A percentile compares a stretch with the other conserved stretches of the same genome.
phyloP scores from a whole-genome alignment of 2,329 filamentous ascomycete species.

The Xylariaceae sp. region DNA sequence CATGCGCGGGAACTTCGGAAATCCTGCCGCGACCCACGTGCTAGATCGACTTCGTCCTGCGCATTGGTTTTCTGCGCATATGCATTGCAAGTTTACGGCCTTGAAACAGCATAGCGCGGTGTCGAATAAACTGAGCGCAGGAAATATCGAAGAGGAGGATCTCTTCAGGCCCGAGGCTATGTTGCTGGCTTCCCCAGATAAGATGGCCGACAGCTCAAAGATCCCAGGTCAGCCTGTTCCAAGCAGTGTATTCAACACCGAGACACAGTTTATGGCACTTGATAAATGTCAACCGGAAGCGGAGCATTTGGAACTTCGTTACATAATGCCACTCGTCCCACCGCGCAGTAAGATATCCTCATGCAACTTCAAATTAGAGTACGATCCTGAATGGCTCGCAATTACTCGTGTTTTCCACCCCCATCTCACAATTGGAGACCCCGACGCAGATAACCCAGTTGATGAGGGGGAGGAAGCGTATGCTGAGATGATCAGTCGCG shows the following conservation, averaged over 20 bases:
- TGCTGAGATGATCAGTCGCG: constrained; percentile 60
- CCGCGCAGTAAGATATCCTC: constrained; percentile 15
- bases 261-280: constrained; percentile 80
- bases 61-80: constrained; percentile 90
- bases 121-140: constrained; percentile 18
- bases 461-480: constrained; percentile 70
- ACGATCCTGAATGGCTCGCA: constrained; percentile 93
- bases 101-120: constrained; percentile 48
- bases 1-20: constrained; percentile 70
- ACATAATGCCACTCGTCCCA: constrained; percentile 36
- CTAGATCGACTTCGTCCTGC: constrained; percentile 76
- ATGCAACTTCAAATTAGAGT: constrained; percentile 57
- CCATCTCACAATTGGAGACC: constrained; percentile 60
- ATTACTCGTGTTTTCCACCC: constrained; percentile 79
- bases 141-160: constrained; percentile 9
- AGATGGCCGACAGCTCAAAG: constrained; percentile 62
- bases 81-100: constrained; percentile 85
- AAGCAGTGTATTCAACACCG: constrained; percentile 68
- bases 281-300: constrained; percentile 83
- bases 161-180: constrained; percentile 7
- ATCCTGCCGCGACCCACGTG: constrained; percentile 71
- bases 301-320: constrained; percentile 64
- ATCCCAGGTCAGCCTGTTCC: constrained; percentile 63
- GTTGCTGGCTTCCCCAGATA: constrained; percentile 41
- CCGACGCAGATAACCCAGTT: constrained; percentile 43